phyloP scores from a whole-genome alignment of 441 rosid genomes.

The Croton laevigatus region DNA sequence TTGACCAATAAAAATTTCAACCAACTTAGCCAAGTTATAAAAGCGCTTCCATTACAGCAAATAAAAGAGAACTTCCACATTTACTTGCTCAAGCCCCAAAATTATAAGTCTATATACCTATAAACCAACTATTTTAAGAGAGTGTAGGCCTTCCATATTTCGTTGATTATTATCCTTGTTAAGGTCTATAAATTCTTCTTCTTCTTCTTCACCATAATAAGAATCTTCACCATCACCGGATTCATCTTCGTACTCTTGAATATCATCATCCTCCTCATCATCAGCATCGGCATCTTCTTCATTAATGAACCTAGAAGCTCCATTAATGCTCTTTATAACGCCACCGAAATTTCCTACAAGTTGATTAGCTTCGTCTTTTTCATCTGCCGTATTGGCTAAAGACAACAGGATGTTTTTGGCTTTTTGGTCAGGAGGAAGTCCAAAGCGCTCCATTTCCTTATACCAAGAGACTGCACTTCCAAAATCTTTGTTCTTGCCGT shows the following conservation, averaged over 20 bases:
- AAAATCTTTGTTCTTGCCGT: constrained; percentile 74
- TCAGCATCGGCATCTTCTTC: constrained; percentile 39
- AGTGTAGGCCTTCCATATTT: constrained; percentile 23
- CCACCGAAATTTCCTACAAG: constrained; percentile 38
- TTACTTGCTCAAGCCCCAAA: background rate
- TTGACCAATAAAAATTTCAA: too few relatives aligned
- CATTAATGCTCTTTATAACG: constrained; percentile 25
- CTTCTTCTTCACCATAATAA: constrained; percentile 25
- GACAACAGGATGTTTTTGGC: constrained; percentile 86
- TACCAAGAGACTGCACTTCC: constrained; percentile 78
- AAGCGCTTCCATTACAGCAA: too few relatives aligned
- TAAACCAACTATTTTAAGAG: constrained; percentile 19
- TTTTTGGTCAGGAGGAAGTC: constrained; percentile 73
- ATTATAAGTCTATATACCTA: constrained; percentile 17
- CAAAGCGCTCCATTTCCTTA: constrained; percentile 63
- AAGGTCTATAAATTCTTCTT: constrained; percentile 26
- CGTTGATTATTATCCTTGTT: constrained; percentile 16
- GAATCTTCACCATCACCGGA: constrained; percentile 26
- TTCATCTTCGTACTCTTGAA: constrained; percentile 11
- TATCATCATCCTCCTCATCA: constrained; percentile 11
- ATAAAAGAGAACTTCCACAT: background rate
- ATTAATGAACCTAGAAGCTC: constrained; percentile 21
- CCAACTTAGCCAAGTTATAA: too few relatives aligned
- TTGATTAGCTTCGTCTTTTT: constrained; percentile 59
- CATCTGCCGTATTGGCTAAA: constrained; percentile 64